Evolutionary conservation across 1,284 basidiomycete genomes (phyloP).

Genomic region (Puccinia novopanici): DNA sequence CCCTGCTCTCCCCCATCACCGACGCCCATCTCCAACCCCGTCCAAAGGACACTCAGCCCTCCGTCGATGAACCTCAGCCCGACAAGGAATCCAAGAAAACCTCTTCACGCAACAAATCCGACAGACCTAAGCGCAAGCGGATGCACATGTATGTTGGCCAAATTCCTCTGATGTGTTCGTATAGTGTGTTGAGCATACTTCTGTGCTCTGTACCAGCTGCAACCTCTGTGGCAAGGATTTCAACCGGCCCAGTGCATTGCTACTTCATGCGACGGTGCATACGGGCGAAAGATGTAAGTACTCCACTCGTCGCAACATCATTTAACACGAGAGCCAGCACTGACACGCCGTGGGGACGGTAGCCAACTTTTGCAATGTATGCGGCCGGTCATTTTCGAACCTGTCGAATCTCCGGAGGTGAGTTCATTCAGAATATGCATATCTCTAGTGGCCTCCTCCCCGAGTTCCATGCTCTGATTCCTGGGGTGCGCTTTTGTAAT

Average conservation of each 20-base stretch:
- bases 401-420: constrained; percentile 42
- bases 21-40: neutral
- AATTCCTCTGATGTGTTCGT: neutral
- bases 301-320: neutral
- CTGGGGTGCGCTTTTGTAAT: neutral
- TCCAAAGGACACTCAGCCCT: neutral
- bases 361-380: constrained; percentile 50
- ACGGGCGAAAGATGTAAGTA: constrained; percentile 44
- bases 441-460: neutral
- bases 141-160: constrained; percentile 27
- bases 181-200: neutral
- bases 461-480: neutral
- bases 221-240: constrained; percentile 43
- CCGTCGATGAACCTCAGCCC: neutral
- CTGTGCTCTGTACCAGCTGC: constrained; percentile 11
- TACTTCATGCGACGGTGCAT: constrained; percentile 43
- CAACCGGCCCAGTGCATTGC: constrained; percentile 44
- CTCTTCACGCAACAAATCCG: constrained; percentile 2
- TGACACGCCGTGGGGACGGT: neutral
- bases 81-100: neutral
- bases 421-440: neutral
- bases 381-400: constrained; percentile 40
- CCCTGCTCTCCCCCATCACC: constrained; percentile 8
- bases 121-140: constrained; percentile 41
- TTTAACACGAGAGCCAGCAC: neutral